Conservation (phyloP, 192 early-diverging fungal species). For the Gaertneriomyces semiglobifer region DNA sequence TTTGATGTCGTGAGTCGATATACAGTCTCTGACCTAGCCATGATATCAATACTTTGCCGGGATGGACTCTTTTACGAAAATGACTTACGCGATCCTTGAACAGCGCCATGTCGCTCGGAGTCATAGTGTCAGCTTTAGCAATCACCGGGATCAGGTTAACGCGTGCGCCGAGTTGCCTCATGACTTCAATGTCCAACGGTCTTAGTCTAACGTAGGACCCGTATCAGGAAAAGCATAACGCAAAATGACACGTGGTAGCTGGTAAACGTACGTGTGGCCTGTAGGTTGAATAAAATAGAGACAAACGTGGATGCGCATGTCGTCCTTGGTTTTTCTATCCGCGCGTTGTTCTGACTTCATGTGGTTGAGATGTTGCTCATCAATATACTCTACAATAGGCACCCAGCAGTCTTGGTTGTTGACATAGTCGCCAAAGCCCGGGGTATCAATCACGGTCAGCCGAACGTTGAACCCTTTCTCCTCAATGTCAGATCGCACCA, state of each 20-base stretch:
- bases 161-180: conserved; percentile 93
- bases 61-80: background rate
- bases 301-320: conserved; percentile 96
- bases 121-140: conserved; percentile 97
- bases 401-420: conserved; percentile 91
- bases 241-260: background rate
- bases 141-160: conserved; percentile 98
- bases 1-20: conserved; percentile 87
- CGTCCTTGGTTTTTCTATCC: conserved; percentile 79
- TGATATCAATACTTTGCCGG: no score
- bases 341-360: conserved; percentile 89
- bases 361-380: conserved; percentile 95
- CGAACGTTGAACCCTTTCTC: conserved; percentile 98
- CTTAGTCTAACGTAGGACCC: conserved; percentile 54
- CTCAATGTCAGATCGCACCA: conserved; percentile 94
- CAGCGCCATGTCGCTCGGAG: conserved; percentile 79
- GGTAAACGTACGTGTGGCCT: conserved; percentile 74
- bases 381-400: conserved; percentile 95
- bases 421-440: conserved; percentile 74
- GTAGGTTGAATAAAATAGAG: conserved; percentile 98
- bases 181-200: conserved; percentile 94
- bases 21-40: conserved; percentile 78
- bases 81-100: conserved; percentile 89
- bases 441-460: conserved; percentile 92
- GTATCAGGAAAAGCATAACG: background rate